Conservation (phyloP, 495 filamentous ascomycete genomes). For the Aspergillus mulundensis region DNA sequence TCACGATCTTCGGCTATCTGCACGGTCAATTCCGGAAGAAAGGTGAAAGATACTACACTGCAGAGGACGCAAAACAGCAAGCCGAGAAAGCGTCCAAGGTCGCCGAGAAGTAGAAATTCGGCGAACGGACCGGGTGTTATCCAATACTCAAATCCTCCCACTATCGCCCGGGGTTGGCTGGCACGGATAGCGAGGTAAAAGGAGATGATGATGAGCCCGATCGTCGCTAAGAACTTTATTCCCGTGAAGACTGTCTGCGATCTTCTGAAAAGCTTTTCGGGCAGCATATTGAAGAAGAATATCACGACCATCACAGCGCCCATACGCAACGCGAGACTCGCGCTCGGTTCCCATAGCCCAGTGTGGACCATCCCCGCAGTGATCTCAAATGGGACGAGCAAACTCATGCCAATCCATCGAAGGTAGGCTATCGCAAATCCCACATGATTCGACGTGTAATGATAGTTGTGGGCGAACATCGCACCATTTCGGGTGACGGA, state of each 20-base stretch:
- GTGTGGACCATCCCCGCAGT: slow-evolving; percentile 82
- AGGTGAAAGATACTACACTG: slow-evolving; percentile 51
- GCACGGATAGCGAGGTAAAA: slow-evolving; percentile 67
- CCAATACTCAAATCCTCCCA: slow-evolving; percentile 78
- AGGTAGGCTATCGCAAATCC: slow-evolving; percentile 57
- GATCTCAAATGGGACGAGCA: slow-evolving; percentile 69
- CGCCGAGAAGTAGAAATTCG: slow-evolving; percentile 56
- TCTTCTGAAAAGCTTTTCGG: slow-evolving; percentile 73
- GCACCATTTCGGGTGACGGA: slow-evolving; percentile 53
- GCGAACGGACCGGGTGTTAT: slow-evolving; percentile 65
- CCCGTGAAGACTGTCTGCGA: slow-evolving; percentile 75
- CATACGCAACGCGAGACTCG: slow-evolving; percentile 66
- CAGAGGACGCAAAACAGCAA: slow-evolving; percentile 63
- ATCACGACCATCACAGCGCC: slow-evolving; percentile 66
- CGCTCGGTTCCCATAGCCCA: slow-evolving; percentile 62
- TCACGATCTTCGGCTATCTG: slow-evolving; percentile 46
- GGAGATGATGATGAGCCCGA: slow-evolving; percentile 64
- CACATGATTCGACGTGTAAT: slow-evolving; percentile 46
- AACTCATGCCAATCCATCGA: slow-evolving; percentile 58
- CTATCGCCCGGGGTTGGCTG: slow-evolving; percentile 52
- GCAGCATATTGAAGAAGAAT: slow-evolving; percentile 70
- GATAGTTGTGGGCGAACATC: slow-evolving; percentile 51
- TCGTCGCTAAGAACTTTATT: slow-evolving; percentile 74
- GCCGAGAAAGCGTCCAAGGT: slow-evolving; percentile 62
- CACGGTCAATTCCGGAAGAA: slow-evolving; percentile 52